A percentile compares a stretch with the other conserved stretches of the same genome.
Conservation (phyloP, 2,329 filamentous ascomycete species). For the Hymenoscyphus albidus region DNA sequence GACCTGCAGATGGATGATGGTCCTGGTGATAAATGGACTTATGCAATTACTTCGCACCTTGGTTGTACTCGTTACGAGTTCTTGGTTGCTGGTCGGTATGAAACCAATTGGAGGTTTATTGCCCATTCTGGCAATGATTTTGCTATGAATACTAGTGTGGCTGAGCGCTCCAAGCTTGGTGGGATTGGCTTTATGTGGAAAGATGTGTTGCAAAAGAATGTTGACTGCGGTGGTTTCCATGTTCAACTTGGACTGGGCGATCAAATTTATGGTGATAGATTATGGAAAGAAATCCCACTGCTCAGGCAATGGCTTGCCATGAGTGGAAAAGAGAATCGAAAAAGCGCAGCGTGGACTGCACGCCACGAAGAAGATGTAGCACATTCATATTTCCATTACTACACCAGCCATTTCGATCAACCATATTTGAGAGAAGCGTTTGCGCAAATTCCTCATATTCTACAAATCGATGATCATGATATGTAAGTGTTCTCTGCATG, state of each 20-base stretch:
- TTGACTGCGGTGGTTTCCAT: slow-evolving; percentile 94
- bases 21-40: slow-evolving; percentile 85
- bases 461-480: slow-evolving; percentile 94
- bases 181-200: slow-evolving; percentile 98
- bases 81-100: slow-evolving; percentile 82
- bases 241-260: slow-evolving; percentile 87
- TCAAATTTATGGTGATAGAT: slow-evolving; percentile 89
- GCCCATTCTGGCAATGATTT: slow-evolving; percentile 97
- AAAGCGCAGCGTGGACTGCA: slow-evolving; percentile 87
- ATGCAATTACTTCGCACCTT: slow-evolving; percentile 93
- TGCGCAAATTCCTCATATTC: slow-evolving; percentile 91
- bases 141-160: slow-evolving; percentile 78
- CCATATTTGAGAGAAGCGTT: slow-evolving; percentile 92
- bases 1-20: slow-evolving; percentile 85
- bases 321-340: slow-evolving; percentile 88
- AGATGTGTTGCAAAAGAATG: slow-evolving; percentile 94
- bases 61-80: slow-evolving; percentile 99
- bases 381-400: slow-evolving; percentile 98
- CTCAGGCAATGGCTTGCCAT: slow-evolving; percentile 94
- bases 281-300: slow-evolving; percentile 94
- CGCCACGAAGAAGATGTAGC: slow-evolving; percentile 92
- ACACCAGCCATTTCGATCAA: slow-evolving; percentile 97
- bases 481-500: slow-evolving; percentile 63
- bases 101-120: slow-evolving; percentile 93
- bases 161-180: slow-evolving; percentile 79